Conservation (phyloP, 306 rosid species). For the Glycine latifolia region DNA sequence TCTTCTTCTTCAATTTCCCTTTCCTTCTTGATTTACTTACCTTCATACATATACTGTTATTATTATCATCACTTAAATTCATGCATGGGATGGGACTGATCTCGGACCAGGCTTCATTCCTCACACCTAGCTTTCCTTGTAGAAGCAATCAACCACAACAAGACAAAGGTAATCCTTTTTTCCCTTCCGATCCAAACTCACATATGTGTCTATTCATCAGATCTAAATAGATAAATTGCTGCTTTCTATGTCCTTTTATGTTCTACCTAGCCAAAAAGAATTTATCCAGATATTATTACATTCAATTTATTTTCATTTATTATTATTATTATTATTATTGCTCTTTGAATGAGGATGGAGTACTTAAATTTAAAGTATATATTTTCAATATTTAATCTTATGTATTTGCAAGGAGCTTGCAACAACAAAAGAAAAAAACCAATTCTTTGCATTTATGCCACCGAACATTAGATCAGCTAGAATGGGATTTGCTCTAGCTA, state of each 20-base stretch:
- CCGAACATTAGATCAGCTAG: background rate
- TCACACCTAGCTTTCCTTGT: slow-evolving; percentile 64
- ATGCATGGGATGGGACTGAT: slow-evolving; percentile 51
- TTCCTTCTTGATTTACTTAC: background rate
- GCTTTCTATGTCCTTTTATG: slow-evolving; percentile 14
- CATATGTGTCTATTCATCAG: slow-evolving; percentile 21
- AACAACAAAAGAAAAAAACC: background rate
- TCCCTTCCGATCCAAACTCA: slow-evolving; percentile 22
- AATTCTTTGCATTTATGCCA: background rate
- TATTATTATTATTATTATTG: background rate
- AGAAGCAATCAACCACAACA: slow-evolving; percentile 37
- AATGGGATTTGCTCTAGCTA: background rate
- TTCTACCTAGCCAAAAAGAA: slow-evolving; percentile 13
- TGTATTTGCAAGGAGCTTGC: background rate
- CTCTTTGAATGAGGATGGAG: background rate
- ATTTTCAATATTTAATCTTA: background rate
- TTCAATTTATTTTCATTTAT: background rate
- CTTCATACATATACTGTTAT: background rate
- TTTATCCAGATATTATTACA: background rate
- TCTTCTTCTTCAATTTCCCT: slow-evolving; percentile 23
- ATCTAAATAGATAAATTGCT: slow-evolving; percentile 19
- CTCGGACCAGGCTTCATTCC: slow-evolving; percentile 97
- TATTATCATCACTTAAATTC: background rate
- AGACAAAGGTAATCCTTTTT: slow-evolving; percentile 37
- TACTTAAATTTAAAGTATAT: background rate